A percentile compares a stretch with the other conserved stretches of the same genome.
Evolutionary conservation across 495 filamentous ascomycete species (phyloP).

Genomic region (Eremomyces bilateralis): DNA sequence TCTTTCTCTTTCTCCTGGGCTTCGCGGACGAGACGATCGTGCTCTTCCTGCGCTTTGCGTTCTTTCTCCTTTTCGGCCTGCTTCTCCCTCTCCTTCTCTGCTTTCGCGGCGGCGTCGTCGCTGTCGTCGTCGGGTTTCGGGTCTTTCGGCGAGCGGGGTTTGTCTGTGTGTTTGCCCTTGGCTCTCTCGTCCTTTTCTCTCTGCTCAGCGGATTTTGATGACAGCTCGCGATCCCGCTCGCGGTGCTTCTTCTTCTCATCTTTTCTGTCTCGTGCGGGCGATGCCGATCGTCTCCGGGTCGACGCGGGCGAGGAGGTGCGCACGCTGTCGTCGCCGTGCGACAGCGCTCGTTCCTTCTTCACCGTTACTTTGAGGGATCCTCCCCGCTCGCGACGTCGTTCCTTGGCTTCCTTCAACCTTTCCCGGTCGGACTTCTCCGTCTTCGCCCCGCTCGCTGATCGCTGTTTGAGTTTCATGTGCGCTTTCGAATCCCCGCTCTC

Average conservation of each 20-base stretch:
- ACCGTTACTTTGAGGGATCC: too few relatives aligned
- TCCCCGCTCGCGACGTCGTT: too few relatives aligned
- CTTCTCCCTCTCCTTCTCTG: slow-evolving; percentile 8
- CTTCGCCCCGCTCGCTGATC: too few relatives aligned
- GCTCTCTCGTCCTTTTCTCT: not conserved
- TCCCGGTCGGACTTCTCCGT: too few relatives aligned
- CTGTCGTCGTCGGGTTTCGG: slow-evolving; percentile 4
- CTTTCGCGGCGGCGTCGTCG: slow-evolving; percentile 1
- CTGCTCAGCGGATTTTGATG: not conserved
- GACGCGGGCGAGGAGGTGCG: too few relatives aligned
- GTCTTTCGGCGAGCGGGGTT: slow-evolving; percentile 1
- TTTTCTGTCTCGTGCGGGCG: too few relatives aligned
- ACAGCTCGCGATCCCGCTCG: not conserved
- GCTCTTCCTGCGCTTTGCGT: slow-evolving; percentile 6
- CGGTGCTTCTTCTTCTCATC: not conserved
- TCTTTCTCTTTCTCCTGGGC: not conserved
- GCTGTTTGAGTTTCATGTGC: too few relatives aligned
- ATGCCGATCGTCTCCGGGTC: too few relatives aligned
- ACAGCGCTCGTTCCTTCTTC: too few relatives aligned
- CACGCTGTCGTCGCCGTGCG: too few relatives aligned
- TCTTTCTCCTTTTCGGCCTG: slow-evolving; percentile 10
- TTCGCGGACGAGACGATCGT: slow-evolving; percentile 3
- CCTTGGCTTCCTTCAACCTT: too few relatives aligned
- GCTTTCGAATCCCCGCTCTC: too few relatives aligned
- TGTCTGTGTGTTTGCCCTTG: not conserved